Conservation (phyloP, 345 rosid species). For the Eucalyptus viminalis region DNA sequence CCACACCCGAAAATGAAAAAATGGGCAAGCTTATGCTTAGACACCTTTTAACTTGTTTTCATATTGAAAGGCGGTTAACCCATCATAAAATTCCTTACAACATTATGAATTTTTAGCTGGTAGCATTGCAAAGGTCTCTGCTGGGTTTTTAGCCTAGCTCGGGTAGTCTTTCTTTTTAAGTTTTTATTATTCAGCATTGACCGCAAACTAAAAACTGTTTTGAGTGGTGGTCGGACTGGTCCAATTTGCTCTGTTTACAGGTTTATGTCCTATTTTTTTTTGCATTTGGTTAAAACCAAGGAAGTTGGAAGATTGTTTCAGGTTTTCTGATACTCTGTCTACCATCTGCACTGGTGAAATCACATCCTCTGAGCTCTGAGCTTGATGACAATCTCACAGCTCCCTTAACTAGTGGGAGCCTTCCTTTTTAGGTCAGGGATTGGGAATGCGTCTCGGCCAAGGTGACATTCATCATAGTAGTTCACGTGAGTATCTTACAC, state of each 20-base stretch:
- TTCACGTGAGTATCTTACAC: neutral
- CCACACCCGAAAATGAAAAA: neutral
- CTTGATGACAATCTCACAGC: slow-evolving; percentile 88
- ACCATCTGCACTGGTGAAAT: slow-evolving; percentile 68
- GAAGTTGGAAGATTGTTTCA: slow-evolving; percentile 30
- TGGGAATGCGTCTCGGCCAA: neutral
- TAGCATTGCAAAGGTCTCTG: slow-evolving; percentile 54
- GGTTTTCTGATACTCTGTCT: slow-evolving; percentile 58
- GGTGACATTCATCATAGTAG: neutral
- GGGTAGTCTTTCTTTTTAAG: slow-evolving; percentile 11
- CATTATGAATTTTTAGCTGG: slow-evolving; percentile 76
- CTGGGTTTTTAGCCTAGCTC: slow-evolving; percentile 60
- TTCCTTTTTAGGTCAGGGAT: slow-evolving; percentile 15
- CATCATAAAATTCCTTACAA: slow-evolving; percentile 60
- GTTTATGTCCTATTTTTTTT: slow-evolving; percentile 55
- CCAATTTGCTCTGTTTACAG: slow-evolving; percentile 2
- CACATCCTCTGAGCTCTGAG: slow-evolving; percentile 61
- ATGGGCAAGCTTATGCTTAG: neutral
- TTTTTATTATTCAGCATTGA: neutral
- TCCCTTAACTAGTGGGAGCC: slow-evolving; percentile 31
- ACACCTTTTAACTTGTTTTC: neutral
- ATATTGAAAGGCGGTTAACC: slow-evolving; percentile 63
- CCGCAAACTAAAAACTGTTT: neutral
- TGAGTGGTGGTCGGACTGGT: neutral
- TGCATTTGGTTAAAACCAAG: slow-evolving; percentile 42